Evolutionary conservation across 2,329 filamentous ascomycete species (phyloP), one percentile per base, ranked within the genome.

Genomic region (Fusarium protoensiforme): DNA sequence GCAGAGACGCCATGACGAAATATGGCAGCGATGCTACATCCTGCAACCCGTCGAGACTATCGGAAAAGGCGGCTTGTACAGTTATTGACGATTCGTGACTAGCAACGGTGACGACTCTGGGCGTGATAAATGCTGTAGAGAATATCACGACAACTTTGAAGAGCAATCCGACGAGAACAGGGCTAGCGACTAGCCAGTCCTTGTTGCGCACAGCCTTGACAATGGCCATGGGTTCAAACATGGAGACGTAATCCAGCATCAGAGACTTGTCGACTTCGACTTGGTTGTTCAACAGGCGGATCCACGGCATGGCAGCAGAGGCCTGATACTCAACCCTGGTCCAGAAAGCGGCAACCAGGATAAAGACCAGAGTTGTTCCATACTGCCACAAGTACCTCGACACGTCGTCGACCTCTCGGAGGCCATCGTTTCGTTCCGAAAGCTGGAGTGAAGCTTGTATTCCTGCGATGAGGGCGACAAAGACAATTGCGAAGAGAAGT

Each of bases 381-480:
- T 83, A 82, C 58, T 83, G 80, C 80, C 82, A 84, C 29, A 83
- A 59, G 36, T 83, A 83, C 33, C 81, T 79, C 9, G 78, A 71
- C 18, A 68, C 70, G 22, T 74, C 61, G 33, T 75, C 70, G 0
- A 73, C 78, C 10, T 75, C 69, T 7, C 76, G 76, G 14, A 83
- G 68, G 1, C 81, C 82, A 13, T 73, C 73, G 43, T 80, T 79
- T 27, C 65, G 73, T 24, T 75, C 71, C 0, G 83, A 84, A 22
- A 82, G 60, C 33, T 78, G 76, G 11, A 80, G 74, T 22, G 81
- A 74, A 1, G 74, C 77, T 65, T 83, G 81, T 1, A 82, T 64
- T 4, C 75, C 75, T 8, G 78, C 76, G 14, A 82, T 67, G 1
- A 83, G 69, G 7, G 65, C 75, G 3, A 72, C 73, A 39, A 83